Evolutionary conservation across 352 stramenopile genomes (phyloP).

Genomic region (Pythium plurisporium): DNA sequence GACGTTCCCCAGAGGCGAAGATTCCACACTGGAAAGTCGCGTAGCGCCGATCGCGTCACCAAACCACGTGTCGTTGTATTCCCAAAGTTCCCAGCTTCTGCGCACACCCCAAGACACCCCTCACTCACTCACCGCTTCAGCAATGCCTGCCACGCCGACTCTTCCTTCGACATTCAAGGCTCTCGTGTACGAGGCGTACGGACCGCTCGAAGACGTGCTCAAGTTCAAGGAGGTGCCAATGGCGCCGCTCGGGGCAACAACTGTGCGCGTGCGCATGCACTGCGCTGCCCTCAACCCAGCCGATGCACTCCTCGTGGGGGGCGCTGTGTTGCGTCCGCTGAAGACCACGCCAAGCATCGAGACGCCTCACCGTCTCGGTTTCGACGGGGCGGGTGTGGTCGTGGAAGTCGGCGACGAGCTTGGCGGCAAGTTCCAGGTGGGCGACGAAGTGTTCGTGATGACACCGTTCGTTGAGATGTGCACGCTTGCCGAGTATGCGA

Average conservation of each 20-base stretch:
- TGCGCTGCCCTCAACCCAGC: slow-evolving; percentile 29
- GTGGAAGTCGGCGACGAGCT: neutral
- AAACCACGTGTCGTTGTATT: too few species aligned
- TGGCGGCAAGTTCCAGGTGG: neutral
- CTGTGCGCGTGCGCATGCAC: slow-evolving; percentile 28
- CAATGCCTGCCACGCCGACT: too few species aligned
- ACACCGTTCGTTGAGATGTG: neutral
- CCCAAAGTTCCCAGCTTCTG: too few species aligned
- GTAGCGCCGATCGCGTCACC: too few species aligned
- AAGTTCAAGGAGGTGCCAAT: slow-evolving; percentile 14
- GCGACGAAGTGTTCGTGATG: slow-evolving; percentile 22
- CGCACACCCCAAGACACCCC: too few species aligned
- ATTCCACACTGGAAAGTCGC: too few species aligned
- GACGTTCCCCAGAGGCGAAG: too few species aligned
- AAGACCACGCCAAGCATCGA: slow-evolving; percentile 9
- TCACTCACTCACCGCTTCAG: too few species aligned
- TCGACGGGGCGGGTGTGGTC: slow-evolving; percentile 19
- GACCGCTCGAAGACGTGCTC: slow-evolving; percentile 21
- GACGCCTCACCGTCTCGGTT: slow-evolving; percentile 28
- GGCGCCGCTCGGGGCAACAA: too few species aligned
- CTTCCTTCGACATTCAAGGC: slow-evolving; percentile 16
- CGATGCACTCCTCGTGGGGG: slow-evolving; percentile 15
- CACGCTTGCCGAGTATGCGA: slow-evolving; percentile 38
- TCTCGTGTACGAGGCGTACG: slow-evolving; percentile 29
- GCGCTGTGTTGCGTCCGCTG: neutral